A percentile compares a stretch with the other conserved stretches of the same genome.
Conservation (phyloP, 305 asterid genomes). For the Fraxinus ornus region DNA sequence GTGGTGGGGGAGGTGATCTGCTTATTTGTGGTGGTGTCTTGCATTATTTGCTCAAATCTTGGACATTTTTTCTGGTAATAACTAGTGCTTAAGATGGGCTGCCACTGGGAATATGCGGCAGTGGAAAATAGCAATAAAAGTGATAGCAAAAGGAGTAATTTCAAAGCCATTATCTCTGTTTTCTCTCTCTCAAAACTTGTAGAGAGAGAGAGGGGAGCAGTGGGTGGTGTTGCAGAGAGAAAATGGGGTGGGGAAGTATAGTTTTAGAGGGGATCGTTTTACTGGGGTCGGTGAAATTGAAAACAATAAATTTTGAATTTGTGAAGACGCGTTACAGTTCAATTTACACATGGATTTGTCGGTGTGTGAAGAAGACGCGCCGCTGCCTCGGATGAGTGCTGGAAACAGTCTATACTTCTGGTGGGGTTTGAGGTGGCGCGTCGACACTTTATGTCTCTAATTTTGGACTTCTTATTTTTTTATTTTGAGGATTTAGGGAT, state of each 20-base stretch:
- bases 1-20: conserved; percentile 93
- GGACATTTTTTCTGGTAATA: conserved; percentile 65
- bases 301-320: not conserved
- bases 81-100: conserved; percentile 35
- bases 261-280: not conserved
- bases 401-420: not conserved
- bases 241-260: not conserved
- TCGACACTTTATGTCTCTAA: conserved; percentile 11
- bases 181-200: not conserved
- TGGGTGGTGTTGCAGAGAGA: not conserved
- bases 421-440: conserved; percentile 22
- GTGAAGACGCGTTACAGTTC: not conserved
- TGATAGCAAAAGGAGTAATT: conserved; percentile 24
- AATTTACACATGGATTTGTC: not conserved
- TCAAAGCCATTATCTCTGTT: conserved; percentile 32
- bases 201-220: not conserved
- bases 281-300: not conserved
- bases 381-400: conserved; percentile 25
- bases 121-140: conserved; percentile 23
- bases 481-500: conserved; percentile 12
- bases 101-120: conserved; percentile 30
- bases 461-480: not conserved
- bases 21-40: conserved; percentile 69
- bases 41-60: conserved; percentile 64
- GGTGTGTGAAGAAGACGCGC: conserved; percentile 33